These are phyloP conservation scores for Boletellus ananas DNA, from an alignment of 768 basidiomycete genomes.

Conservation along the genomic window DNA sequence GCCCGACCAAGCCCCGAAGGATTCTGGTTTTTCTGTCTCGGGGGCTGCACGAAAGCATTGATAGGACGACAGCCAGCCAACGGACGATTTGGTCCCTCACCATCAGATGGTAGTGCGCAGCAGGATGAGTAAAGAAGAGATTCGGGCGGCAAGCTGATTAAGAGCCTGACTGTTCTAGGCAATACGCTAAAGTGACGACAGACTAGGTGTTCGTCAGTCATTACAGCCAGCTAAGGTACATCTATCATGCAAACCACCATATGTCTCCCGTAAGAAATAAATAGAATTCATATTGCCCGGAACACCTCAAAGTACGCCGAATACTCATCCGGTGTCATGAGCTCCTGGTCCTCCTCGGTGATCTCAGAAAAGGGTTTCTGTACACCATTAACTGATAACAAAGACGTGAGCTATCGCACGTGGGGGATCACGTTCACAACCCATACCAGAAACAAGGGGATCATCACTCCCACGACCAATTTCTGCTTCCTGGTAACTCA, in stretches of 20 bases:
- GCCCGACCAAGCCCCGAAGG: slow-evolving; percentile 88
- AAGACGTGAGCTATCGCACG: background rate
- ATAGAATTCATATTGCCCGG: slow-evolving; percentile 33
- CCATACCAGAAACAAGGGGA: slow-evolving; percentile 65
- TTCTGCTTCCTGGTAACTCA: background rate
- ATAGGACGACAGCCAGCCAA: background rate
- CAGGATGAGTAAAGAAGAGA: background rate
- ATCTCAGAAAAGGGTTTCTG: slow-evolving; percentile 73
- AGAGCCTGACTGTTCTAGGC: slow-evolving; percentile 11
- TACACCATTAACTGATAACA: slow-evolving; percentile 63
- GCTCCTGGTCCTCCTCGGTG: slow-evolving; percentile 88
- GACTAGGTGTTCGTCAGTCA: background rate
- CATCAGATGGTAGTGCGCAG: slow-evolving; percentile 7
- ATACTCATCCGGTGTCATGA: slow-evolving; percentile 94
- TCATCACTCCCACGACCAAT: slow-evolving; percentile 39
- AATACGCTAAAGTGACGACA: slow-evolving; percentile 3
- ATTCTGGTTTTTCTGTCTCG: slow-evolving; percentile 59
- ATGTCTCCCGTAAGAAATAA: slow-evolving; percentile 5
- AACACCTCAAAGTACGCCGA: slow-evolving; percentile 72
- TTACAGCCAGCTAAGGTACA: slow-evolving; percentile 10
- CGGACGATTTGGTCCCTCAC: background rate
- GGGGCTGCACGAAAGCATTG: slow-evolving; percentile 38
- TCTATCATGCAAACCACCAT: slow-evolving; percentile 9
- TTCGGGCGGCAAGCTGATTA: slow-evolving; percentile 14
- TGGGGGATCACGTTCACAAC: background rate